A percentile compares a stretch with the other conserved stretches of the same genome.
Evolutionary conservation across 1,139 yeast genomes (phyloP).

Genomic region (Pneumocystis carinii): DNA sequence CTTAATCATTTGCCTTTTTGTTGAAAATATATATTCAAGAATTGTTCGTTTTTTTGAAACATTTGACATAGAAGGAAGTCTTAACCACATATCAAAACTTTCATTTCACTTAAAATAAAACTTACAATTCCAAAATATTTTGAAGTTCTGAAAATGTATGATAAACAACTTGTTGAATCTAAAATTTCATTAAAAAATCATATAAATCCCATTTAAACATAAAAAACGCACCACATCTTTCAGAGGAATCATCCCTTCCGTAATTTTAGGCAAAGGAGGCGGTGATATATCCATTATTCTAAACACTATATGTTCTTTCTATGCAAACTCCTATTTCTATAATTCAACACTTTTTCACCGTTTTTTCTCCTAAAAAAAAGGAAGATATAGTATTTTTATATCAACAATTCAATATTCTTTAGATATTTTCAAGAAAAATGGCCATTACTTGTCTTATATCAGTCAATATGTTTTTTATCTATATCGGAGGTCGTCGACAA

Average conservation of each 20-base stretch:
- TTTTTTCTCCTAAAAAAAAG: background rate
- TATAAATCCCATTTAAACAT: background rate
- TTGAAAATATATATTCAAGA: conserved; percentile 47
- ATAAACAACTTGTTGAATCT: background rate
- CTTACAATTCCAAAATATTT: conserved; percentile 54
- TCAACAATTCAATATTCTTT: too few species aligned
- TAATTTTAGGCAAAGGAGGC: background rate
- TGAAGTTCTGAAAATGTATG: conserved; percentile 37
- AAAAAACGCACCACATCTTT: conserved; percentile 10
- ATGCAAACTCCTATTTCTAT: background rate
- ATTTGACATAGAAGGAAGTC: conserved; percentile 44
- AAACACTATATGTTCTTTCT: background rate
- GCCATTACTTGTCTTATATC: too few species aligned
- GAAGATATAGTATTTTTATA: too few species aligned
- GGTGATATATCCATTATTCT: background rate
- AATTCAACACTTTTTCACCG: background rate
- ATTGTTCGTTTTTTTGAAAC: conserved; percentile 50
- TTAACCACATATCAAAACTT: conserved; percentile 46
- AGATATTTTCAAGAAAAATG: too few species aligned
- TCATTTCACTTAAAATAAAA: conserved; percentile 44
- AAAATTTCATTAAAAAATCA: background rate
- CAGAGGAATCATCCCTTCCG: background rate
- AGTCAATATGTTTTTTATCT: too few species aligned
- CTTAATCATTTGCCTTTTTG: conserved; percentile 71
- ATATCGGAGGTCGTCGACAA: too few species aligned